phyloP scores from a whole-genome alignment of 2,329 filamentous ascomycete genomes.

The Botrytis tulipae region DNA sequence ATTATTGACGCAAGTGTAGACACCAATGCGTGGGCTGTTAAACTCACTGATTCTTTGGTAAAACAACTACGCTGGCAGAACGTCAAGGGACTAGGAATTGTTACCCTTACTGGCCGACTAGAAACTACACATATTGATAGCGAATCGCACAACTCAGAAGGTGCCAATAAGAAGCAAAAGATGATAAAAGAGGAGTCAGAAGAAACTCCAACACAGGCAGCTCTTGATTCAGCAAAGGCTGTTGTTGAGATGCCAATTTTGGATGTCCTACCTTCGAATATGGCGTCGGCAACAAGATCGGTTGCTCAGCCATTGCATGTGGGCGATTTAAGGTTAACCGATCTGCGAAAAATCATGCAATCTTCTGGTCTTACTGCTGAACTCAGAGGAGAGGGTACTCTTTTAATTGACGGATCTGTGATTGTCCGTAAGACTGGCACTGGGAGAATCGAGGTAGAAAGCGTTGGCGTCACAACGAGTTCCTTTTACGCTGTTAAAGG shows the following conservation, averaged over 20 bases:
- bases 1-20: slow-evolving; percentile 89
- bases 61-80: slow-evolving; percentile 93
- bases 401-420: slow-evolving; percentile 85
- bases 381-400: slow-evolving; percentile 87
- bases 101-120: slow-evolving; percentile 80
- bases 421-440: slow-evolving; percentile 84
- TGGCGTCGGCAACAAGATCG: slow-evolving; percentile 71
- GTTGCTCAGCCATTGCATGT: slow-evolving; percentile 89
- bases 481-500: slow-evolving; percentile 85
- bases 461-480: slow-evolving; percentile 59
- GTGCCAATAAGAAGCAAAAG: slow-evolving; percentile 46
- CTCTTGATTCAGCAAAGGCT: slow-evolving; percentile 25
- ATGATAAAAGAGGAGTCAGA: slow-evolving; percentile 47
- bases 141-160: slow-evolving; percentile 39
- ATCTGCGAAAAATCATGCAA: slow-evolving; percentile 82
- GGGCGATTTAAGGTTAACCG: slow-evolving; percentile 84
- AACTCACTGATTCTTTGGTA: slow-evolving; percentile 79
- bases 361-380: slow-evolving; percentile 81
- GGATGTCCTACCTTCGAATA: slow-evolving; percentile 50
- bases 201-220: slow-evolving; percentile 30
- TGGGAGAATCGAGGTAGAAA: slow-evolving; percentile 87
- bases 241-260: slow-evolving; percentile 40
- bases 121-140: slow-evolving; percentile 50
- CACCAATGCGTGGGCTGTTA: slow-evolving; percentile 95
- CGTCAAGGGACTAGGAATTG: slow-evolving; percentile 83